Percentiles rank a stretch among this genome's conserved stretches.
Evolutionary conservation across 129 eudicot genomes (phyloP).

Genomic region (Helianthus annuus): DNA sequence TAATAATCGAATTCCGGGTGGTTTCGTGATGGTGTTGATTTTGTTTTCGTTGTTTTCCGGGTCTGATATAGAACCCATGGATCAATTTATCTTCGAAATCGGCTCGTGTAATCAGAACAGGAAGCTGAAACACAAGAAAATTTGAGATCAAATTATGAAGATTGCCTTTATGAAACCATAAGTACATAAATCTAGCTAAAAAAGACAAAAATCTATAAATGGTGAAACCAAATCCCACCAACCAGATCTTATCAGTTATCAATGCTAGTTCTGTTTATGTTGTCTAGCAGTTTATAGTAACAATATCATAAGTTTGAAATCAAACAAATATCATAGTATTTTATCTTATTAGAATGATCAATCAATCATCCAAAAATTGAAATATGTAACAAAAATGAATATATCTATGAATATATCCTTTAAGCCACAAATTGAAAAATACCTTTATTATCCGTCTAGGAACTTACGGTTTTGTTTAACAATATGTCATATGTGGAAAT

Average conservation of each 20-base stretch:
- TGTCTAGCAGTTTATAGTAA: neutral
- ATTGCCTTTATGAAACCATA: neutral
- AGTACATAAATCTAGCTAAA: slow-evolving; percentile 1
- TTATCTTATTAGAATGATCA: neutral
- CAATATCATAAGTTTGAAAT: neutral
- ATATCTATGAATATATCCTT: no score
- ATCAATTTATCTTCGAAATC: neutral
- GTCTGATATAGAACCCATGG: slow-evolving; percentile 51
- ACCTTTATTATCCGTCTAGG: no score
- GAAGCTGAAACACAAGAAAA: slow-evolving; percentile 27
- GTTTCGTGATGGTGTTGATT: slow-evolving; percentile 36
- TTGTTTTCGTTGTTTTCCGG: slow-evolving; percentile 20
- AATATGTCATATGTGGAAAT: no score
- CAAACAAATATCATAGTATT: no score
- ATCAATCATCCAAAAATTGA: neutral
- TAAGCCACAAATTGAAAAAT: no score
- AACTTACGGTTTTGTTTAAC: no score
- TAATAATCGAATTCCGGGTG: slow-evolving; percentile 60
- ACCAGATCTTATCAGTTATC: slow-evolving; percentile 20
- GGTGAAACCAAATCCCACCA: slow-evolving; percentile 1
- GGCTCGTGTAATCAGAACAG: slow-evolving; percentile 3
- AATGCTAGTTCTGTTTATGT: neutral
- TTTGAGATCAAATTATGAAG: neutral
- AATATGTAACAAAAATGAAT: neutral
- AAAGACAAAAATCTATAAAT: neutral